phyloP scores from a whole-genome alignment of 768 basidiomycete species.

The Kwoniella sp. region DNA sequence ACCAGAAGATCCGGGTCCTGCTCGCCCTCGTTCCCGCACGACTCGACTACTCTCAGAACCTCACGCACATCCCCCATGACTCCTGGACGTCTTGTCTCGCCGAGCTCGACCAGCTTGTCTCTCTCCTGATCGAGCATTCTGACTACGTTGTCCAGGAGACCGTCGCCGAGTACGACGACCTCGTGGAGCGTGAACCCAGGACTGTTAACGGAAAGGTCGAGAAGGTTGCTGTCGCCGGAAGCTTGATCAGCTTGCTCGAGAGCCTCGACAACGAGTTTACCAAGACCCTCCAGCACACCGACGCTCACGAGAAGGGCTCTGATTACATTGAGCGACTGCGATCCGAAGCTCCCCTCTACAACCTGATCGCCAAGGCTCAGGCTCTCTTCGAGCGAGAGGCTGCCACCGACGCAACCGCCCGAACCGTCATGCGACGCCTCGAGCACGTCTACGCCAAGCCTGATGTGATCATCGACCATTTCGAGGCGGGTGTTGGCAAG shows the following conservation, averaged over 20 bases:
- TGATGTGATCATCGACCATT: constrained; percentile 81
- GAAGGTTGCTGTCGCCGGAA: constrained; percentile 79
- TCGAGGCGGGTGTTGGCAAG: constrained; percentile 66
- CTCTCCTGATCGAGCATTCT: constrained; percentile 66
- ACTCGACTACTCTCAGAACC: constrained; percentile 83
- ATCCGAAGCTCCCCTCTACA: constrained; percentile 91
- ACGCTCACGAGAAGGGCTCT: constrained; percentile 80
- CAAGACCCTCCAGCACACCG: constrained; percentile 92
- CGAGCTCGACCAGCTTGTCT: constrained; percentile 83
- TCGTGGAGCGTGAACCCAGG: constrained; percentile 71
- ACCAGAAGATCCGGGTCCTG: constrained; percentile 90
- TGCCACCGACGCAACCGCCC: constrained; percentile 71
- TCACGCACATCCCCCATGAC: constrained; percentile 82
- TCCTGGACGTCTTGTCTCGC: constrained; percentile 81
- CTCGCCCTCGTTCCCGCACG: constrained; percentile 89
- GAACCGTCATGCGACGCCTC: constrained; percentile 88
- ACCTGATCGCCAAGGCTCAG: constrained; percentile 87
- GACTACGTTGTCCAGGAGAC: constrained; percentile 77
- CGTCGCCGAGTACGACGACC: constrained; percentile 75
- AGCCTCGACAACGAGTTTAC: constrained; percentile 98
- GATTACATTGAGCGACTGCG: constrained; percentile 96
- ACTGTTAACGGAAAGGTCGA: constrained; percentile 56
- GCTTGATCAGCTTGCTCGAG: constrained; percentile 92
- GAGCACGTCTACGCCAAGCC: constrained; percentile 99
- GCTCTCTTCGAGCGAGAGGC: constrained; percentile 79